A percentile compares a stretch with the other conserved stretches of the same genome.
These are phyloP conservation scores for Saccharum officinarum DNA, from an alignment of 176 grass and related monocot genomes.

Conservation along the genomic window DNA sequence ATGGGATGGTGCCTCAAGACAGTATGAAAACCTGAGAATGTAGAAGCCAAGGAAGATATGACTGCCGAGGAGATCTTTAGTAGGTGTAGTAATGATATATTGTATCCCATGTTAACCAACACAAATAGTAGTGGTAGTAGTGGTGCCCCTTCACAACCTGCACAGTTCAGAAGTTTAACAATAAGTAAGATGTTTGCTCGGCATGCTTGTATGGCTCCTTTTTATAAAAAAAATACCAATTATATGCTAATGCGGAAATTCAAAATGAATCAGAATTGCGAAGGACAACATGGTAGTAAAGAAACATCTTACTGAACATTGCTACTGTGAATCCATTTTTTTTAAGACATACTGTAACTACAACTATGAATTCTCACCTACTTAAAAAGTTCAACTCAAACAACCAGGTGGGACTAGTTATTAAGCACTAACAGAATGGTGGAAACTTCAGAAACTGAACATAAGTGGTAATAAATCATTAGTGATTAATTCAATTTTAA, in stretches of 20 bases:
- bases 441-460: conserved; percentile 22
- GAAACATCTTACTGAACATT: not conserved
- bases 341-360: conserved; percentile 8
- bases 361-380: not conserved
- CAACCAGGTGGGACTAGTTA: not conserved
- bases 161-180: conserved; percentile 37
- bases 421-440: not conserved
- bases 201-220: not conserved
- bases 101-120: conserved; percentile 87
- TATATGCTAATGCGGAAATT: not conserved
- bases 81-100: conserved; percentile 88
- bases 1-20: conserved; percentile 2
- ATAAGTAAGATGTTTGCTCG: conserved; percentile 19
- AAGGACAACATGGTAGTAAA: not conserved
- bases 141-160: conserved; percentile 93
- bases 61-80: conserved; percentile 90
- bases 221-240: not conserved
- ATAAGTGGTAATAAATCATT: not conserved
- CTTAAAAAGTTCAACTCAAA: conserved; percentile 18
- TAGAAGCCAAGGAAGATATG: conserved; percentile 92
- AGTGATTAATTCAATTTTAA: conserved; percentile 1
- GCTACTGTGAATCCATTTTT: not conserved
- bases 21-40: conserved; percentile 76
- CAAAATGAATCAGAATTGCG: not conserved
- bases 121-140: conserved; percentile 90